Evolutionary conservation across 23 red algal species (phyloP).

Genomic region (Cyanidioschyzon merolae): DNA sequence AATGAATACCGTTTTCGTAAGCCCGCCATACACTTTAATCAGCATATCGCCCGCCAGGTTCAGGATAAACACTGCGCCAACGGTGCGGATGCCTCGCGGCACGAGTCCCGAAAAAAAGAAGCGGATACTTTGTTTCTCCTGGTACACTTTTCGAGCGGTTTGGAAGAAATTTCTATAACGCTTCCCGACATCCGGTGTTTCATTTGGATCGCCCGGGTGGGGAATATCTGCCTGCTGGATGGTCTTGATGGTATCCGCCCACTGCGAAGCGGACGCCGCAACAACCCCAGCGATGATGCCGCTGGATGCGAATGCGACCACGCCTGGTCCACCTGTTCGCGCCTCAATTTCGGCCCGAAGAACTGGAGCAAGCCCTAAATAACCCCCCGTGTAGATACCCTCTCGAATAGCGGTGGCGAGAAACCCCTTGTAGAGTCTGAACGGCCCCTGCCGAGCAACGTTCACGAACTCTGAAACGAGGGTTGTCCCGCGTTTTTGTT

Average conservation of each 20-base stretch:
- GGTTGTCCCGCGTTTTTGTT: constrained; percentile 13
- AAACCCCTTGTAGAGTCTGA: constrained; percentile 20
- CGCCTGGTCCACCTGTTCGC: not conserved
- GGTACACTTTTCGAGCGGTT: not conserved
- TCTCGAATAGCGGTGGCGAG: constrained; percentile 23
- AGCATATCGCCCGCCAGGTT: constrained; percentile 13
- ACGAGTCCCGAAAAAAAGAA: constrained; percentile 17
- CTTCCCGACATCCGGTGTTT: not conserved
- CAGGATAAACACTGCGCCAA: constrained; percentile 18
- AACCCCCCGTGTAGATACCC: constrained; percentile 27
- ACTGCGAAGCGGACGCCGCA: constrained; percentile 22
- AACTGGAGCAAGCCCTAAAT: constrained; percentile 28
- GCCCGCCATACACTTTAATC: not conserved
- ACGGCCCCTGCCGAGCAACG: not conserved
- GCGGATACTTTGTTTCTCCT: not conserved
- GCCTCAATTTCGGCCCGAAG: constrained; percentile 16
- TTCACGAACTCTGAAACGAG: constrained; percentile 8
- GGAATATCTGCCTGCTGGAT: constrained; percentile 27
- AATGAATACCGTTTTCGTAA: constrained; percentile 10
- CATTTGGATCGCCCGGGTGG: not conserved
- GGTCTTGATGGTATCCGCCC: constrained; percentile 31
- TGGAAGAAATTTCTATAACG: constrained; percentile 13
- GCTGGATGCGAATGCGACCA: not conserved
- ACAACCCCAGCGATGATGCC: constrained; percentile 18
- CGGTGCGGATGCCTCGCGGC: constrained; percentile 8